Conservation (phyloP, 768 basidiomycete genomes). For the Boletales sp. region DNA sequence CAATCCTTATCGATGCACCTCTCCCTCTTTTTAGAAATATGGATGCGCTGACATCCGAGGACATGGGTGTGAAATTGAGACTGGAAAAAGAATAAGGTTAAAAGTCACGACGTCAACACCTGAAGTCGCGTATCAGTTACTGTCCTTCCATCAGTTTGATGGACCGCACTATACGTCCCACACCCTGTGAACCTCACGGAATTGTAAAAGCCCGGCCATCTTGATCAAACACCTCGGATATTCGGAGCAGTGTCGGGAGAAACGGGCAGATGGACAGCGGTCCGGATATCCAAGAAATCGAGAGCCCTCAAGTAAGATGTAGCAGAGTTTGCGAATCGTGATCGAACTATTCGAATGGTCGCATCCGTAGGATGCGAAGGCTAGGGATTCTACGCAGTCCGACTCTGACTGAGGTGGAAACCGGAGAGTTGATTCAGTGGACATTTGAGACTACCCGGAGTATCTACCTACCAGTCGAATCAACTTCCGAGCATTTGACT, state of each 20-base stretch:
- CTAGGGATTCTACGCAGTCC: background rate
- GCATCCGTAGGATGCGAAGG: background rate
- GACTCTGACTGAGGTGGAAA: too few species aligned
- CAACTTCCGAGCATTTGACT: too few species aligned
- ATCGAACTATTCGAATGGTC: too few species aligned
- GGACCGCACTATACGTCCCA: conserved; percentile 1
- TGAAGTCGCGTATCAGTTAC: conserved; percentile 13
- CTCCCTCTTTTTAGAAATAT: conserved; percentile 13
- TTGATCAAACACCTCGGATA: conserved; percentile 20
- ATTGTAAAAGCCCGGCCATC: conserved; percentile 3
- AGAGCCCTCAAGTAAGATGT: background rate
- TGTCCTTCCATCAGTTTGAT: conserved; percentile 10
- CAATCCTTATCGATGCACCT: conserved; percentile 31
- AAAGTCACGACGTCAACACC: conserved; percentile 6
- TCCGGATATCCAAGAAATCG: background rate
- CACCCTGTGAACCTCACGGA: conserved; percentile 2
- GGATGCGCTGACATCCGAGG: conserved; percentile 16
- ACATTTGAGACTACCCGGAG: too few species aligned
- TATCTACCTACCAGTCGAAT: too few species aligned
- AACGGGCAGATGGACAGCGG: too few species aligned
- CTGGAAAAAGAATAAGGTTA: conserved; percentile 18
- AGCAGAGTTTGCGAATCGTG: background rate
- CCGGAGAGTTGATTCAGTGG: too few species aligned
- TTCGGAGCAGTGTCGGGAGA: background rate
- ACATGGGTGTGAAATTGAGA: conserved; percentile 6